These are phyloP conservation scores for Chaetomiaceae sp. DNA, from an alignment of 2,329 filamentous ascomycete genomes.

Conservation along the genomic window DNA sequence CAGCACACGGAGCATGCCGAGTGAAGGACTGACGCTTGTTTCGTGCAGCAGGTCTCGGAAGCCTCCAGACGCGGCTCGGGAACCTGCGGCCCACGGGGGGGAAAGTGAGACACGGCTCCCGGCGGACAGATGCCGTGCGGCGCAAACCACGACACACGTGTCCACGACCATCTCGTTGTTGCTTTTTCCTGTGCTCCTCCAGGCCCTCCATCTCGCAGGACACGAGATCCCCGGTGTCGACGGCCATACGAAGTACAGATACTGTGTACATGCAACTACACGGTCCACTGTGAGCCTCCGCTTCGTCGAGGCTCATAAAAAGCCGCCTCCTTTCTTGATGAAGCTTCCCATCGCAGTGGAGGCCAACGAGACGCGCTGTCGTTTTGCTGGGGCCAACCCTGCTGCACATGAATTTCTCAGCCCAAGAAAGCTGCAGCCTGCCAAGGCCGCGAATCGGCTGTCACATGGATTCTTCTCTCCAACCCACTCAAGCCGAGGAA, in stretches of 20 bases:
- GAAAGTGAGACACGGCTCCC: conserved; percentile 2
- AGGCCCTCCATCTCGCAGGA: too few species aligned
- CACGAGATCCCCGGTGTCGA: too few species aligned
- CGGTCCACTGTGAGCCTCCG: too few species aligned
- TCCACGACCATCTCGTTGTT: not conserved
- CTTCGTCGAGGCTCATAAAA: too few species aligned
- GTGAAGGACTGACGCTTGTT: conserved; percentile 1
- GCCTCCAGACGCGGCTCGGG: not conserved
- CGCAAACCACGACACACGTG: not conserved
- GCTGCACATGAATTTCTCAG: not conserved
- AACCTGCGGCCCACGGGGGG: not conserved
- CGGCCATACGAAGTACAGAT: too few species aligned
- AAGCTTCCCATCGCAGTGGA: too few species aligned
- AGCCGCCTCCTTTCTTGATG: too few species aligned
- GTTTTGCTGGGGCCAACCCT: not conserved
- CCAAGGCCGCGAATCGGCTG: not conserved
- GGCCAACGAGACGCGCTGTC: too few species aligned
- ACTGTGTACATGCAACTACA: too few species aligned
- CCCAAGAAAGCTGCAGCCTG: not conserved
- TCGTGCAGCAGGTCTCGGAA: not conserved
- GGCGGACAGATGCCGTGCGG: not conserved
- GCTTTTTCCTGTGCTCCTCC: too few species aligned
- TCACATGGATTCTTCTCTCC: not conserved
- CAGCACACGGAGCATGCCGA: not conserved
- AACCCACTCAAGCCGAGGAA: not conserved